Percentiles rank a stretch among this genome's conserved stretches.
These are phyloP conservation scores for Mucor velutinosus DNA, from an alignment of 371 early-diverging fungal genomes.

Conservation along the genomic window DNA sequence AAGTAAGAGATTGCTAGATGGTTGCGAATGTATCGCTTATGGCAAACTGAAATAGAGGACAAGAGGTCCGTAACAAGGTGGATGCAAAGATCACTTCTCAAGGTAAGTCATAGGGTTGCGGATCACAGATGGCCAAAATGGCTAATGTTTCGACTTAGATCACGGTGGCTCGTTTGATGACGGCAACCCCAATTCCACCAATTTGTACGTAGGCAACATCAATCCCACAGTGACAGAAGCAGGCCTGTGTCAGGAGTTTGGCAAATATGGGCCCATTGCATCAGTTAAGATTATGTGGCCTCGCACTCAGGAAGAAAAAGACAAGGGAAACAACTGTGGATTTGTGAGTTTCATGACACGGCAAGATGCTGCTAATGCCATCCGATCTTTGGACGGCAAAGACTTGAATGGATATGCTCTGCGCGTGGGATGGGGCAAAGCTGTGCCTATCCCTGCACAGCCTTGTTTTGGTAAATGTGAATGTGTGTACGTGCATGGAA, in stretches of 20 bases:
- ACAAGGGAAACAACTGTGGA: conserved; percentile 79
- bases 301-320: conserved; percentile 81
- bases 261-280: conserved; percentile 83
- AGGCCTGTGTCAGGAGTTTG: conserved; percentile 76
- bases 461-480: conserved; percentile 66
- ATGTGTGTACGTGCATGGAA: neutral
- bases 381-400: conserved; percentile 75
- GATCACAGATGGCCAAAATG: neutral
- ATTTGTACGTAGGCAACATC: conserved; percentile 89
- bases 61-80: conserved; percentile 4
- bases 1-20: conserved; percentile 31
- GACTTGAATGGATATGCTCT: conserved; percentile 64
- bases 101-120: neutral
- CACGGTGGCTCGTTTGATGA: conserved; percentile 70
- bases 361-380: conserved; percentile 72
- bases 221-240: conserved; percentile 51
- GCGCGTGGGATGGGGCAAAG: conserved; percentile 90
- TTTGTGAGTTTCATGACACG: conserved; percentile 93
- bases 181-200: conserved; percentile 83
- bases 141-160: neutral
- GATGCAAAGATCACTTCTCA: neutral
- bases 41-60: neutral
- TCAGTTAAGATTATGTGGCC: conserved; percentile 98
- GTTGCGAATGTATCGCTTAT: no score
- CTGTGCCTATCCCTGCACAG: conserved; percentile 75